Evolutionary conservation across 345 rosid species (phyloP).

Genomic region (Nephelium lappaceum): DNA sequence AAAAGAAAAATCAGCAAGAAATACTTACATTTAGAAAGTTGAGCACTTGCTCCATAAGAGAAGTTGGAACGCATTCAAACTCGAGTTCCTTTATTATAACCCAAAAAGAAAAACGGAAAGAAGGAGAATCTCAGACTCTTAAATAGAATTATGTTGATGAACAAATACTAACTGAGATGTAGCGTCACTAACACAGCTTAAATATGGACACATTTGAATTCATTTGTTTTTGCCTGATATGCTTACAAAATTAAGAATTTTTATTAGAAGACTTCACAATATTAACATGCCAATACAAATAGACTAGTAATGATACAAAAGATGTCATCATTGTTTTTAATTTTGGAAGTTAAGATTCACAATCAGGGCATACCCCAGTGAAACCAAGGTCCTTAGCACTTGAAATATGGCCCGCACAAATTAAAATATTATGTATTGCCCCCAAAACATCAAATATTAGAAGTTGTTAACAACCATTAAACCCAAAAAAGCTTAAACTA

Average conservation of each 20-base stretch:
- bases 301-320: not conserved
- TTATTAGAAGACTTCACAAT: not conserved
- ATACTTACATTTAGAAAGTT: constrained; percentile 73
- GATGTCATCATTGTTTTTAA: not conserved
- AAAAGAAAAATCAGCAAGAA: constrained; percentile 4
- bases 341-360: not conserved
- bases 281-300: not conserved
- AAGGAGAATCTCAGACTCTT: not conserved
- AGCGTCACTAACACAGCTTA: not conserved
- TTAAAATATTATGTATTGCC: not conserved
- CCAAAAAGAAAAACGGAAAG: constrained; percentile 13
- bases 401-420: not conserved
- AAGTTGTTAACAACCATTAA: too few species aligned
- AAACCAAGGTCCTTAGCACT: not conserved
- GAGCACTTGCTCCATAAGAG: constrained; percentile 91
- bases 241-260: not conserved
- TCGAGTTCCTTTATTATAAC: constrained; percentile 63
- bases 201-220: not conserved
- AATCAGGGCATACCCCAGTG: not conserved
- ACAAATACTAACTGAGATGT: not conserved
- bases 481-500: too few species aligned
- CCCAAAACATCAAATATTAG: not conserved
- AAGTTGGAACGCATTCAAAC: constrained; percentile 93
- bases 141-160: not conserved
- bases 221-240: not conserved